Percentiles rank a stretch among this genome's conserved stretches.
Conservation (phyloP, 1,284 basidiomycete genomes). For the Lentinus polychrous region DNA sequence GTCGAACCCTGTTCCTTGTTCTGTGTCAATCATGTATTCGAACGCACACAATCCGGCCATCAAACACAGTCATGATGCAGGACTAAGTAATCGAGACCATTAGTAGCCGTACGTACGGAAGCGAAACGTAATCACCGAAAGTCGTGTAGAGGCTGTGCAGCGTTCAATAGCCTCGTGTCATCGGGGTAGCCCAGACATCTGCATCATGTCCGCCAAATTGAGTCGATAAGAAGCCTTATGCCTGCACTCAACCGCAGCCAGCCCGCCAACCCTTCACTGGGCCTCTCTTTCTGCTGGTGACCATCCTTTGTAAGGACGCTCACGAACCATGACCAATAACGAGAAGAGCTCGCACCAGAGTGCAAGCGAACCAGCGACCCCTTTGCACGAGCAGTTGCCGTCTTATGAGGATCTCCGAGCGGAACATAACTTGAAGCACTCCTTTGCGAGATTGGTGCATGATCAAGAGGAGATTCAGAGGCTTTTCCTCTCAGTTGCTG, state of each 20-base stretch:
- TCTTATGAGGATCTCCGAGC: conserved; percentile 15
- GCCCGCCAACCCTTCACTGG: neutral
- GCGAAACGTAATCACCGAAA: neutral
- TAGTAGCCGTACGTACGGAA: too few relatives aligned
- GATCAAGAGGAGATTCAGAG: conserved; percentile 21
- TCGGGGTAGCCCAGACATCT: neutral
- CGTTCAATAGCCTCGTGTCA: conserved; percentile 1
- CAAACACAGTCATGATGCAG: too few relatives aligned
- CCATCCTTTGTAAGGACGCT: neutral
- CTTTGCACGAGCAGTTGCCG: conserved; percentile 1
- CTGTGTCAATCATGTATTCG: too few relatives aligned
- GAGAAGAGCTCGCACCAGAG: neutral
- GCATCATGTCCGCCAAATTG: neutral
- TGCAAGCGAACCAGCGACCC: neutral
- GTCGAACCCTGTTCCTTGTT: too few relatives aligned
- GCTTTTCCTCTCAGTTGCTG: conserved; percentile 19
- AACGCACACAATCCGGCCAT: too few relatives aligned
- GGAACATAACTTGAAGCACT: conserved; percentile 15
- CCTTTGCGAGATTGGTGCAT: conserved; percentile 14
- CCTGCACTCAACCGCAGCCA: too few relatives aligned
- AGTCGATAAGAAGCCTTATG: neutral
- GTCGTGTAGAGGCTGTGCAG: neutral
- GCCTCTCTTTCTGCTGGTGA: neutral
- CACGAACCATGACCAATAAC: neutral
- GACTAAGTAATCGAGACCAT: too few relatives aligned